A percentile compares a stretch with the other conserved stretches of the same genome.
These are phyloP conservation scores for Ochromonas danica DNA, from an alignment of 108 stramenopile species.

Conservation along the genomic window DNA sequence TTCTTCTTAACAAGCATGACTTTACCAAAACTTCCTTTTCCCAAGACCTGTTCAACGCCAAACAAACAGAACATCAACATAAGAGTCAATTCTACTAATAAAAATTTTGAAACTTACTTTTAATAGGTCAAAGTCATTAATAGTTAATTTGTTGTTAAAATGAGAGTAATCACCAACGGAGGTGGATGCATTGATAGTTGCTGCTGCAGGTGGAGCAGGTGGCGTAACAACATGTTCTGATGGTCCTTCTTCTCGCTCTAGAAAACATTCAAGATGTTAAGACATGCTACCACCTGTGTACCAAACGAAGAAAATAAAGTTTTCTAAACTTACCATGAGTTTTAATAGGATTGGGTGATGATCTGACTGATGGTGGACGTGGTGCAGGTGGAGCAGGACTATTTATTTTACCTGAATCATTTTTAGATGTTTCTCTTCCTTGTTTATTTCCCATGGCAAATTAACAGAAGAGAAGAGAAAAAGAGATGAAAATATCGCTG, in stretches of 20 bases:
- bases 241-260: neutral
- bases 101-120: constrained; percentile 17
- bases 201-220: neutral
- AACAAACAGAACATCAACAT: constrained; percentile 37
- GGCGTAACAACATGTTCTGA: neutral
- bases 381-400: too few species aligned
- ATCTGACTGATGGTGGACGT: too few species aligned
- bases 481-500: too few species aligned
- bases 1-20: constrained; percentile 57
- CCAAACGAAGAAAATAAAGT: too few species aligned
- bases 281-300: too few species aligned
- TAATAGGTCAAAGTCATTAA: constrained; percentile 32
- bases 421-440: too few species aligned
- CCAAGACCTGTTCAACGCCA: constrained; percentile 69
- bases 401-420: too few species aligned
- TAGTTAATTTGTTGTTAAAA: constrained; percentile 33
- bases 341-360: too few species aligned
- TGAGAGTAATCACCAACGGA: constrained; percentile 25
- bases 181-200: neutral
- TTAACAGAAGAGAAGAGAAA: too few species aligned
- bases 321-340: too few species aligned
- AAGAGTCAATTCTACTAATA: neutral
- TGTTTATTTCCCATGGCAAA: too few species aligned
- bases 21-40: constrained; percentile 85
- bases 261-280: too few species aligned